Conservation (phyloP, 1,284 basidiomycete species). For the Fomitopsis betulina region DNA sequence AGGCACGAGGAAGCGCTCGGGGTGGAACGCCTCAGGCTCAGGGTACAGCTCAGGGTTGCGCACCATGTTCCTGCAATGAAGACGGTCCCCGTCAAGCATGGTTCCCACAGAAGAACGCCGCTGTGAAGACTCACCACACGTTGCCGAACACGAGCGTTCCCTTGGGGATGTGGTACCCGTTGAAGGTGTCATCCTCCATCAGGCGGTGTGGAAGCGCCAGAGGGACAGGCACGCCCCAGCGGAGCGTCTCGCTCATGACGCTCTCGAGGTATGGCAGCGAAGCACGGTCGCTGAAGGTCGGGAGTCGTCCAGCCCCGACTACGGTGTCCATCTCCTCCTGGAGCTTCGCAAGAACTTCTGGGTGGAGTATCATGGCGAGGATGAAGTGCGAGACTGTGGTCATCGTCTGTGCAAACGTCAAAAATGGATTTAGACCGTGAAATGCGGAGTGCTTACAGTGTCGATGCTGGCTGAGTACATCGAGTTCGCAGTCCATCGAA, state of each 20-base stretch:
- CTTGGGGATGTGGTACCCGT: conserved; percentile 29
- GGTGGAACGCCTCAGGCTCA: conserved; percentile 33
- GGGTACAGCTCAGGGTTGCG: conserved; percentile 35
- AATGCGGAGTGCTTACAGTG: conserved; percentile 36
- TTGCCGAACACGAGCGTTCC: conserved; percentile 33
- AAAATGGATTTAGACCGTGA: not conserved
- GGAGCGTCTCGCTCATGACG: conserved; percentile 22
- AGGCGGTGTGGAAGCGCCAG: conserved; percentile 12
- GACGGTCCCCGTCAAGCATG: not conserved
- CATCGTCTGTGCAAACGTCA: conserved; percentile 25
- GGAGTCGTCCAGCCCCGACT: conserved; percentile 25
- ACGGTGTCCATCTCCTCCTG: conserved; percentile 32
- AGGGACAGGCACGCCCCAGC: conserved; percentile 19
- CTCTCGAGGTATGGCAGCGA: conserved; percentile 31
- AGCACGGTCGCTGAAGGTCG: conserved; percentile 24
- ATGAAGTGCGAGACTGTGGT: conserved; percentile 21
- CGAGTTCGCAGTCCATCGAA: conserved; percentile 69
- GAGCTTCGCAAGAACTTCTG: conserved; percentile 27
- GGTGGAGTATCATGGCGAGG: conserved; percentile 26
- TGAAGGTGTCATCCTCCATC: conserved; percentile 31
- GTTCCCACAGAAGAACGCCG: not conserved
- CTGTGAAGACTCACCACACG: conserved; percentile 24
- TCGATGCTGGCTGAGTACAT: conserved; percentile 45
- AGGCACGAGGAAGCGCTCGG: conserved; percentile 31
- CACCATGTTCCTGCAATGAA: conserved; percentile 27